phyloP scores from a whole-genome alignment of 148 eudicot species.

The Limonium bicolor region DNA sequence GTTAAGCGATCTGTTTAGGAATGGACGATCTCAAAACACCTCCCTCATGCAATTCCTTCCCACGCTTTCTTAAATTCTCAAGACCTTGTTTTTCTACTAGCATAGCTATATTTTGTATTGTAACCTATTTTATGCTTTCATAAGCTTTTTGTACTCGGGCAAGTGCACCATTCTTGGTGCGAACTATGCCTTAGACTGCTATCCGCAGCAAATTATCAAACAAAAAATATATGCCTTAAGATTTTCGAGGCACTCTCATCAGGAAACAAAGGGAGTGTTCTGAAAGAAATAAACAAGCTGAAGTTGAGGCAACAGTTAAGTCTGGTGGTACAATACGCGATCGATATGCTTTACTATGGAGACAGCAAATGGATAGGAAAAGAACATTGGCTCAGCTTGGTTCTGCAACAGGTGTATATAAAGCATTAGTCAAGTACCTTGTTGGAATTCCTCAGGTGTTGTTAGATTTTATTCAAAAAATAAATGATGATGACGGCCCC shows the following conservation, averaged over 20 bases:
- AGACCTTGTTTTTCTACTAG: too few species aligned
- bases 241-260: constrained; percentile 82
- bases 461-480: constrained; percentile 78
- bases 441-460: constrained; percentile 99
- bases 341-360: constrained; percentile 82
- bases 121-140: too few species aligned
- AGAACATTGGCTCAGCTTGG: constrained; percentile 90
- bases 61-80: too few species aligned
- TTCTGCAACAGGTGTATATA: constrained; percentile 94
- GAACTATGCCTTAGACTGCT: too few species aligned
- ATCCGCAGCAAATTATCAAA: too few species aligned
- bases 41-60: too few species aligned
- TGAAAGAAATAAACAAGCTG: constrained; percentile 85
- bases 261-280: constrained; percentile 95
- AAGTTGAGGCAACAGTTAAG: constrained; percentile 61
- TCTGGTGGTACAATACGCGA: constrained; percentile 88
- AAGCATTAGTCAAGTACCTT: constrained; percentile 88
- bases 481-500: constrained; percentile 98
- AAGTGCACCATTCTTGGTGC: too few species aligned
- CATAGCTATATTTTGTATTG: too few species aligned
- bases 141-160: too few species aligned
- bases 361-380: constrained; percentile 98
- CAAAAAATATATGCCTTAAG: constrained; percentile 99
- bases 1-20: too few species aligned
- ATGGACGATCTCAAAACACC: too few species aligned